These are phyloP conservation scores for Sporopachydermia quercuum DNA, from an alignment of 805 yeast genomes.

Conservation along the genomic window DNA sequence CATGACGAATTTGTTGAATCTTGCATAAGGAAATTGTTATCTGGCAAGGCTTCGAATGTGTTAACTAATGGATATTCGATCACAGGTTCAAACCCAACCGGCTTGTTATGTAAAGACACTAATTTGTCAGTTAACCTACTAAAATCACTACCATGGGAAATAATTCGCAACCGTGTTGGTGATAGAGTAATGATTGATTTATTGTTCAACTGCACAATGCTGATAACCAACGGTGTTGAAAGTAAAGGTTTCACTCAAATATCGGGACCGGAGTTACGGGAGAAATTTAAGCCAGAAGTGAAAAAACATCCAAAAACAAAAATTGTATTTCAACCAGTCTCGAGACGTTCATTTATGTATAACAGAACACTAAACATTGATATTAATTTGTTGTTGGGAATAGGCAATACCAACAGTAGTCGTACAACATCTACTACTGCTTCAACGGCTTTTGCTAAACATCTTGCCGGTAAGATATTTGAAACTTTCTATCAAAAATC, in stretches of 20 bases:
- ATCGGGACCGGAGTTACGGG: neutral
- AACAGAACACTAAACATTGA: too few relatives aligned
- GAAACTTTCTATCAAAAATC: too few relatives aligned
- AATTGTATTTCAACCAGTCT: neutral
- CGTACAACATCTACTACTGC: too few relatives aligned
- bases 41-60: too few relatives aligned
- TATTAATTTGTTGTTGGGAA: too few relatives aligned
- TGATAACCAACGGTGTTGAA: neutral
- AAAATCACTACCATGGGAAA: conserved; percentile 30
- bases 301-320: neutral
- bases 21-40: too few relatives aligned
- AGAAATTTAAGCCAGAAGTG: neutral
- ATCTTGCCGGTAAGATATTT: too few relatives aligned
- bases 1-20: conserved; percentile 15
- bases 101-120: conserved; percentile 19
- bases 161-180: conserved; percentile 9
- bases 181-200: conserved; percentile 6
- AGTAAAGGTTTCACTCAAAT: neutral
- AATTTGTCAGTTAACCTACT: conserved; percentile 26
- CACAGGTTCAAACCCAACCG: too few relatives aligned
- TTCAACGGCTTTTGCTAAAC: too few relatives aligned
- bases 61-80: too few relatives aligned
- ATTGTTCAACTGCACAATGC: conserved; percentile 7
- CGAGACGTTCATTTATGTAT: neutral
- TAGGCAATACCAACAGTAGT: too few relatives aligned